Evolutionary conservation across 1,139 yeast species (phyloP), one percentile per base, ranked within the genome.

Genomic region (Yamadazyma spencermartinsiae): DNA sequence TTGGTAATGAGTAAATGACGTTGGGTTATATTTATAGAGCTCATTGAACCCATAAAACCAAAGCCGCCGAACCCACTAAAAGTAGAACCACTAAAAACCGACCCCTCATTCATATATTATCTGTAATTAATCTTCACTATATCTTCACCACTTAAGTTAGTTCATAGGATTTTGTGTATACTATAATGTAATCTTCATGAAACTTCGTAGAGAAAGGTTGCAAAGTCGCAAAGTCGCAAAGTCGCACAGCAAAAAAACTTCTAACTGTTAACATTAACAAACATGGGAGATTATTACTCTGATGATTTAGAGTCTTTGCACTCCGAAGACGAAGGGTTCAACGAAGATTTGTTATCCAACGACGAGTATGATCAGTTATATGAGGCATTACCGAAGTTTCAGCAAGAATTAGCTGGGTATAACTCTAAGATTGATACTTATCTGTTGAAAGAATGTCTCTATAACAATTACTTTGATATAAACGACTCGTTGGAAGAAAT

Each of bases 371-470:
- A 72, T 31, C 65, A 63, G 46, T 59, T 79, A 40, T 65, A 70
- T 44, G 65, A 55, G 2, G 43, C 62, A 15, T 58, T 77, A 24
- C 80, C 82, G 1, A 36, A 46, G 17, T 56, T 76, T 17, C 70
- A 70, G 49, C 40, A 52, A 23, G 51, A 55, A 40, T 49, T 76
- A 31, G 54, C 49, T 17, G 58, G 59, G 14, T 74, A 70, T 51
- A 68, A 68, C 43, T 62, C 65, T n/a, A 69, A 68, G 7, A 69
- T 80, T 37, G 65, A 71, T 5, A 85, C 80, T 19, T 52, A 64
- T 10, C 78, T 74, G 34, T 60, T 85, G 43, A 76, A 80, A 48
- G 85, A 81, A 45, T 67, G 81, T 0, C 65, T 86, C 11, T 82
- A 81, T 70, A 69, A 67, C 49, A 77, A 79, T 51, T 80, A 81